Evolutionary conservation across 768 basidiomycete genomes (phyloP).

Genomic region (Macrolepiota albuminosa): DNA sequence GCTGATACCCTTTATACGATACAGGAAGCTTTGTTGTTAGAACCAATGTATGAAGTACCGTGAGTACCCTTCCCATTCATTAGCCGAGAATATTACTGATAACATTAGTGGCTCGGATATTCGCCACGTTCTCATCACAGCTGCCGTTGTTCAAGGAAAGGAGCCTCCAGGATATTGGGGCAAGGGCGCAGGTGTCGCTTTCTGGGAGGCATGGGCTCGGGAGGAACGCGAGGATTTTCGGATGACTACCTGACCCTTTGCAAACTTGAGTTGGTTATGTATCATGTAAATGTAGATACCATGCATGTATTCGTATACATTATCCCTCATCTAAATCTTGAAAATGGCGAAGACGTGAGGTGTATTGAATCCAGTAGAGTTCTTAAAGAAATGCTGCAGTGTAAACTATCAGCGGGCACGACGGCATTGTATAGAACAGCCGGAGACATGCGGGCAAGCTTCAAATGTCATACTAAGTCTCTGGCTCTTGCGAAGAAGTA

Average conservation of each 20-base stretch:
- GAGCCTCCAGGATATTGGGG: constrained; percentile 71
- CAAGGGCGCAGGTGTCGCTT: constrained; percentile 57
- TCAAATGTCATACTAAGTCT: constrained; percentile 9
- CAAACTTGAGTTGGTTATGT: constrained; percentile 2
- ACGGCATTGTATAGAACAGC: constrained; percentile 14
- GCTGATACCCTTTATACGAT: constrained; percentile 1
- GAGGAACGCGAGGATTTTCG: constrained; percentile 42
- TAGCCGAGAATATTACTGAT: not conserved
- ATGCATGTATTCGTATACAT: constrained; percentile 6
- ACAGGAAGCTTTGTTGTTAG: constrained; percentile 76
- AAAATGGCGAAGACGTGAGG: not conserved
- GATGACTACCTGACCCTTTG: constrained; percentile 2
- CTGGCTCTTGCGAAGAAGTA: constrained; percentile 17
- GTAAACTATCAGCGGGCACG: constrained; percentile 20
- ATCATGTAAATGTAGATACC: constrained; percentile 11
- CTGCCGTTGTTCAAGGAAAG: constrained; percentile 61
- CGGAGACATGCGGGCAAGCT: not conserved
- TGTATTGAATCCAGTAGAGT: constrained; percentile 9
- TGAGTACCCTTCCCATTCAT: constrained; percentile 37
- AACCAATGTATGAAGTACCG: constrained; percentile 93
- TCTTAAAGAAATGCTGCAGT: constrained; percentile 13
- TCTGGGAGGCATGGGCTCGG: constrained; percentile 75
- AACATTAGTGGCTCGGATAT: constrained; percentile 41
- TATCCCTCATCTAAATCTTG: constrained; percentile 1
- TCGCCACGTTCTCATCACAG: constrained; percentile 78